phyloP scores from a whole-genome alignment of 495 filamentous ascomycete species.

The Platismatia glauca region DNA sequence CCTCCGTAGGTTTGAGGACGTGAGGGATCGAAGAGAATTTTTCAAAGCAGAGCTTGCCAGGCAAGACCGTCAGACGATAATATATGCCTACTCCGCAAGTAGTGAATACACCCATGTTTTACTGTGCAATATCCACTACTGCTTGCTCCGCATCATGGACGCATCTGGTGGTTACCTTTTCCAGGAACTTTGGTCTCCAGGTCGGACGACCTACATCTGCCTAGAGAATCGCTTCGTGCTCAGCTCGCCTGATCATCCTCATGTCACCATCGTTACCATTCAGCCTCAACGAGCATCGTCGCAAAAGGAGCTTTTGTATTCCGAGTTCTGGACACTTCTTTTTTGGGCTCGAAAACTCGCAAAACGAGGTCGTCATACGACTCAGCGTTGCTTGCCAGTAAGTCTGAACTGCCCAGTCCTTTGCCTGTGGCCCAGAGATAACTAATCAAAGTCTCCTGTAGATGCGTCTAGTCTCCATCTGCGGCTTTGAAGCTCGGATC shows the following conservation, averaged over 20 bases:
- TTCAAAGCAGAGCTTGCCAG: neutral
- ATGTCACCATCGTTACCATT: neutral
- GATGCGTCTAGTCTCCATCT: neutral
- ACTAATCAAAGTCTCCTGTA: neutral
- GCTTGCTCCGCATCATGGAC: neutral
- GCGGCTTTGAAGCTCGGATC: neutral
- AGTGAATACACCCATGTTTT: neutral
- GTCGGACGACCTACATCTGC: neutral
- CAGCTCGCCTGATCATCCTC: neutral
- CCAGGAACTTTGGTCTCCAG: neutral
- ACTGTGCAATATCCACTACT: neutral
- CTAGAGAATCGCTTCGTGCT: neutral
- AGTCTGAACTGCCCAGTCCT: neutral
- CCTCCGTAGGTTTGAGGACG: neutral
- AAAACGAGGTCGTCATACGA: neutral
- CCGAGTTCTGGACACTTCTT: neutral
- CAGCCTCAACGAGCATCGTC: neutral
- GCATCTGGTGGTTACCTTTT: neutral
- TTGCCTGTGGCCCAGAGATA: neutral
- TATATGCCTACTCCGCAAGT: neutral
- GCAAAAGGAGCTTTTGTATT: neutral
- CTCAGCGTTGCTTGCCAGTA: neutral
- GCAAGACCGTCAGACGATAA: neutral
- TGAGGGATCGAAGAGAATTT: neutral
- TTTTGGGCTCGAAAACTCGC: neutral